These are phyloP conservation scores for Cardamine resedifolia DNA, from an alignment of 345 rosid species.

Conservation along the genomic window DNA sequence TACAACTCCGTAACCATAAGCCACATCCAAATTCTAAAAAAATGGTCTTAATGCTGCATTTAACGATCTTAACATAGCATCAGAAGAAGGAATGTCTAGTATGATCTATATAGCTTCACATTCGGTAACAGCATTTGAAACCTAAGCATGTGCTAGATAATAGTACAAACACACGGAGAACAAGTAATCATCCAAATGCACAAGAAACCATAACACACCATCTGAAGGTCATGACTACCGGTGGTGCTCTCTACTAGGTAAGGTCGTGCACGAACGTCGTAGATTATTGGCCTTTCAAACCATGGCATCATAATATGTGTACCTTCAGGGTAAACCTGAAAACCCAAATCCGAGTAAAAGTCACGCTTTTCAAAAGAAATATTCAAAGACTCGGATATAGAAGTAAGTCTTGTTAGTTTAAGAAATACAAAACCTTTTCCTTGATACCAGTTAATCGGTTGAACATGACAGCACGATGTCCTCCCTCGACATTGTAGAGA, in stretches of 20 bases:
- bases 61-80: not conserved
- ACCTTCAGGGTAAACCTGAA: slow-evolving; percentile 93
- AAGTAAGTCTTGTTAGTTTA: not conserved
- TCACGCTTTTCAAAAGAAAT: not conserved
- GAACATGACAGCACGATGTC: slow-evolving; percentile 45
- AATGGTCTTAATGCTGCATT: not conserved
- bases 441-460: slow-evolving; percentile 44
- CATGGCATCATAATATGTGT: slow-evolving; percentile 90
- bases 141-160: not conserved
- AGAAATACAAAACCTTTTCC: slow-evolving; percentile 37
- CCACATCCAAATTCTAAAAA: not conserved
- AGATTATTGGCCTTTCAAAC: slow-evolving; percentile 90
- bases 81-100: not conserved
- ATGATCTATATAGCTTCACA: slow-evolving; percentile 3
- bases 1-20: not conserved
- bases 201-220: slow-evolving; percentile 44
- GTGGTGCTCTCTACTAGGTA: slow-evolving; percentile 86
- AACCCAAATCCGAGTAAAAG: not conserved
- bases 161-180: not conserved
- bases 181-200: not conserved
- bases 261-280: slow-evolving; percentile 94
- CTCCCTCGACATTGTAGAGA: slow-evolving; percentile 44
- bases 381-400: not conserved
- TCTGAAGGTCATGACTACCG: slow-evolving; percentile 97
- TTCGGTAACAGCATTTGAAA: not conserved